Conservation (phyloP, 2,329 filamentous ascomycete genomes). For the Pleurostoma richardsiae region DNA sequence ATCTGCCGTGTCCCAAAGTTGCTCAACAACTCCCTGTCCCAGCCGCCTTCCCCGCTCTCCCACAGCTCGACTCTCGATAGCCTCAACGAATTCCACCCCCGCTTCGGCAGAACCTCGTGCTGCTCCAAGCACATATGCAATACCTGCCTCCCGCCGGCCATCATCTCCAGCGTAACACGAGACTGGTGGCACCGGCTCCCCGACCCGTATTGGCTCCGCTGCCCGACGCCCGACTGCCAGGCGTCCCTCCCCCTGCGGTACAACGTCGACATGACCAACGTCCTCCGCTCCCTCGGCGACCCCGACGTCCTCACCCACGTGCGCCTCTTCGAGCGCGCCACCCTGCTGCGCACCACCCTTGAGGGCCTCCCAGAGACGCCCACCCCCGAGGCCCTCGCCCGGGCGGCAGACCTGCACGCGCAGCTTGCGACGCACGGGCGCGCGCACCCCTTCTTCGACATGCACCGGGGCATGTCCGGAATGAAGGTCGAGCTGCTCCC, state of each 20-base stretch:
- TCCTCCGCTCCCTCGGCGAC: slow-evolving; percentile 1
- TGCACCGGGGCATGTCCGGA: neutral
- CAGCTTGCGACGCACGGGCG: neutral
- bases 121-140: slow-evolving; percentile 10
- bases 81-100: neutral
- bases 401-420: slow-evolving; percentile 1
- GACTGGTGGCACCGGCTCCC: slow-evolving; percentile 10
- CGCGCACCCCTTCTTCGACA: neutral
- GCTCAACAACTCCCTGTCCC: neutral
- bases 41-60: neutral
- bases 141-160: slow-evolving; percentile 4
- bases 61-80: neutral
- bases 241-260: neutral
- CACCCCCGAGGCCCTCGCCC: neutral
- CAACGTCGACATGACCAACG: neutral
- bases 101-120: slow-evolving; percentile 5
- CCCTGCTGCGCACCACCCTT: neutral
- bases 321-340: slow-evolving; percentile 1
- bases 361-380: neutral
- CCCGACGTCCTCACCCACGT: neutral
- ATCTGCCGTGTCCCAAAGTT: neutral
- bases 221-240: slow-evolving; percentile 6
- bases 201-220: slow-evolving; percentile 7
- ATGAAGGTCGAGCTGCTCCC: neutral
- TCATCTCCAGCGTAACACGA: slow-evolving; percentile 1